Conservation (phyloP, 495 filamentous ascomycete genomes). For the Aspergillus homomorphus region DNA sequence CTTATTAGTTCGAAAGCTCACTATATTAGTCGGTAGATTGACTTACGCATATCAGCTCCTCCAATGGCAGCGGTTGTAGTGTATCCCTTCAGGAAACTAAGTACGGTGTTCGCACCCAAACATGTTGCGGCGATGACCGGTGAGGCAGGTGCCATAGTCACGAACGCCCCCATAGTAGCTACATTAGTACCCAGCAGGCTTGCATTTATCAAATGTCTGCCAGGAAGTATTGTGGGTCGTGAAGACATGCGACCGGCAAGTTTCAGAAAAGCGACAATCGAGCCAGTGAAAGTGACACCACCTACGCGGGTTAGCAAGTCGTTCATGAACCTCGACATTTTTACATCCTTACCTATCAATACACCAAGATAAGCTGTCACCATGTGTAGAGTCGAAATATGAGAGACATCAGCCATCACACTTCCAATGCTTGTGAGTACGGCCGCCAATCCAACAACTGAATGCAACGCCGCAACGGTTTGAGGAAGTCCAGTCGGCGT, state of each 20-base stretch:
- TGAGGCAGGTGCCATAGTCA: conserved; percentile 70
- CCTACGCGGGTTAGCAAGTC: conserved; percentile 26
- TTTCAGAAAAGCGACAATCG: conserved; percentile 78
- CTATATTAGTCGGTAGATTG: too few species aligned
- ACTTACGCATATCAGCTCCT: conserved; percentile 73
- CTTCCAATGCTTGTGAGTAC: conserved; percentile 80
- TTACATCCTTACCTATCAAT: conserved; percentile 54
- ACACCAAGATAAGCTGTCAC: conserved; percentile 78
- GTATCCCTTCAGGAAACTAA: conserved; percentile 77
- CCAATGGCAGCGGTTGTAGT: conserved; percentile 81
- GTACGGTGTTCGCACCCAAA: conserved; percentile 64
- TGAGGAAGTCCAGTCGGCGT: conserved; percentile 79
- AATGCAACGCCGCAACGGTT: conserved; percentile 77
- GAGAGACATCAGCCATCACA: conserved; percentile 63
- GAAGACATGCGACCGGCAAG: conserved; percentile 75
- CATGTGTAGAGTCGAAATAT: conserved; percentile 70
- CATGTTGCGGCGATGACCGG: conserved; percentile 71
- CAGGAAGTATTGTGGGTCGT: conserved; percentile 62
- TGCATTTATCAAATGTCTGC: conserved; percentile 67
- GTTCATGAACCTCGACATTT: not conserved
- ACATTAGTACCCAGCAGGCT: conserved; percentile 67
- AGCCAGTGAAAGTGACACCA: conserved; percentile 81
- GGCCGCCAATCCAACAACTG: conserved; percentile 76
- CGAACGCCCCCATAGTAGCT: conserved; percentile 74
- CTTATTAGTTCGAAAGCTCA: conserved; percentile 9